Evolutionary conservation across 768 basidiomycete genomes (phyloP).

Genomic region (Panellus pusillus): DNA sequence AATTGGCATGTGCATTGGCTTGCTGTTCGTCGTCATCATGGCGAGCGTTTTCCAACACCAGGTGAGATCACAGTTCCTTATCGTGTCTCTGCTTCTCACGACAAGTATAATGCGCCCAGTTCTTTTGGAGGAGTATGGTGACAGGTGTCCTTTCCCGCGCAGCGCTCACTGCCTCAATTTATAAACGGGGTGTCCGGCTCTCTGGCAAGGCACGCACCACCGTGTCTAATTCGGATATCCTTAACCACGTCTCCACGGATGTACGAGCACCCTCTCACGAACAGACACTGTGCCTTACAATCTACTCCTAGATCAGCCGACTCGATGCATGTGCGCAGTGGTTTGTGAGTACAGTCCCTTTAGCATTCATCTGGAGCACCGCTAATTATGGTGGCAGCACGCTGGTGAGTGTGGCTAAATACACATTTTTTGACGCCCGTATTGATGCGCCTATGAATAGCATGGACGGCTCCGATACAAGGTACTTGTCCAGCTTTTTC

Average conservation of each 20-base stretch:
- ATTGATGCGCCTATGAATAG: conserved; percentile 26
- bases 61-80: conserved; percentile 30
- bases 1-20: conserved; percentile 57
- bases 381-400: conserved; percentile 32
- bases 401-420: conserved; percentile 31
- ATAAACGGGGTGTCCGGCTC: conserved; percentile 65
- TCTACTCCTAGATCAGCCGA: conserved; percentile 44
- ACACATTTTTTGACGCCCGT: no score
- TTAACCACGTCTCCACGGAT: conserved; percentile 67
- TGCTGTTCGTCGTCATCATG: conserved; percentile 48
- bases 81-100: background rate
- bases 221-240: conserved; percentile 59
- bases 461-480: conserved; percentile 72
- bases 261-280: conserved; percentile 35
- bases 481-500: background rate
- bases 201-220: conserved; percentile 65
- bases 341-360: conserved; percentile 52
- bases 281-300: background rate
- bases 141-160: conserved; percentile 66
- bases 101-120: conserved; percentile 33
- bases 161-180: conserved; percentile 68
- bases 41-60: conserved; percentile 64
- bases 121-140: conserved; percentile 71
- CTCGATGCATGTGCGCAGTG: conserved; percentile 67
- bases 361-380: background rate